Evolutionary conservation across 768 basidiomycete species (phyloP), one percentile per base, ranked within the genome.

Genomic region (Hericium coralloides): DNA sequence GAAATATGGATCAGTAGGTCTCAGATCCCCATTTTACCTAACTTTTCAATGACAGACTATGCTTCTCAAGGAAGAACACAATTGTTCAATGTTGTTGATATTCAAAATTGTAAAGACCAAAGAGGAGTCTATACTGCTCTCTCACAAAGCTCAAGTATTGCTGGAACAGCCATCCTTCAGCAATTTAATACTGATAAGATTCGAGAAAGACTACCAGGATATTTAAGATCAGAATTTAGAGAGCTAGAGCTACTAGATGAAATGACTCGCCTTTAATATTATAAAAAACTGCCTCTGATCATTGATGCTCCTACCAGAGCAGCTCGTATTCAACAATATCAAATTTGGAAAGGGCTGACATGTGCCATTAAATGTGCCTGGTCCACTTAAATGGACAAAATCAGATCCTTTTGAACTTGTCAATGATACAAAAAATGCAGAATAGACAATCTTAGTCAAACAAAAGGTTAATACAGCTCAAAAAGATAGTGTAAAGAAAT

Each of bases 31-130:
- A 48, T 62, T 1, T 38, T 66, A 0, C 66, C 60, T 1, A 63
- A 65, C 48, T 67, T 67, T 53, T 60, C 60, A 5, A 65, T 66
- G 60, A 62, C 65, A 15, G 64, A 67, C 50, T 67, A 55, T 55
- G 48, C 38, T 17, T 62, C 51, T 20, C 66, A 67, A 57, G 66
- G 65, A 1, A n/a, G 60, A 8, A 67, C 62, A 7, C 31, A 64
- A 17, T 47, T n/a, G 2, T 18, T 39, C 18, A 67, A 67, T 57
- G 47, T 56, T 3, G 55, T 59, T 5, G 56, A 67, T 53, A 25
- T 66, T 0, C 12, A 50, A 8, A 49, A 54, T 38, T 63, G 64
- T 49, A 7, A 38, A 1, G 26, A 8, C 14, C 58, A 61, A 49
- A 60, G 63, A 47, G 61, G 62, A 3, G 36, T 59, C 10, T 66